phyloP scores from a whole-genome alignment of 371 early-diverging fungal species.

The Funneliformis caledonium region DNA sequence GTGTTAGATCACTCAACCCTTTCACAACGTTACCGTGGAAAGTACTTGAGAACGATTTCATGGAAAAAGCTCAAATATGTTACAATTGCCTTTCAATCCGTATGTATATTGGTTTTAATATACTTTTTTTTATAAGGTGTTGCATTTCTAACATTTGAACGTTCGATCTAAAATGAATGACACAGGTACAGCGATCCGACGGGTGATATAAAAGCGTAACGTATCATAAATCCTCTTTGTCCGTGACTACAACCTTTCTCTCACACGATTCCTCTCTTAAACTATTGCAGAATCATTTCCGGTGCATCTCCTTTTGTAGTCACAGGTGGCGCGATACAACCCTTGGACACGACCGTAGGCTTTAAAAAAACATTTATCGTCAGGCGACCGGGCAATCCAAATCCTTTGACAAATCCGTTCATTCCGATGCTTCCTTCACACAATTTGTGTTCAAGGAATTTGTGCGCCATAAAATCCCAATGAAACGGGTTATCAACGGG shows the following conservation, averaged over 20 bases:
- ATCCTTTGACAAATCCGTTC: background rate
- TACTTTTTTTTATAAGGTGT: too few relatives aligned
- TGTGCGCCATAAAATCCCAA: slow-evolving; percentile 25
- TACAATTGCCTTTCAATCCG: slow-evolving; percentile 24
- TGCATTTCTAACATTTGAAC: background rate
- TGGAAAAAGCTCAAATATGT: background rate
- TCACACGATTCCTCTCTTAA: background rate
- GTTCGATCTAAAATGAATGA: background rate
- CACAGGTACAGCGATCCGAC: slow-evolving; percentile 7
- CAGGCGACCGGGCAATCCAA: slow-evolving; percentile 27
- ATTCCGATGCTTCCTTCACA: background rate
- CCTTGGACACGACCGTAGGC: slow-evolving; percentile 5
- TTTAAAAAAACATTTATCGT: slow-evolving; percentile 26
- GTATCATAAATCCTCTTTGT: background rate
- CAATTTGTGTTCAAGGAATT: slow-evolving; percentile 32
- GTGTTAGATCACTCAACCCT: slow-evolving; percentile 21
- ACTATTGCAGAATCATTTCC: background rate
- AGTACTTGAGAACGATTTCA: background rate
- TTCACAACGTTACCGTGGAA: slow-evolving; percentile 14
- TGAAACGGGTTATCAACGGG: slow-evolving; percentile 21
- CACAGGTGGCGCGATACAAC: slow-evolving; percentile 19
- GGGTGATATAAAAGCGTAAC: slow-evolving; percentile 22
- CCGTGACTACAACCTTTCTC: too few relatives aligned
- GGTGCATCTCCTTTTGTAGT: slow-evolving; percentile 21
- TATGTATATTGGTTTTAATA: slow-evolving; percentile 1